Evolutionary conservation across 2,329 filamentous ascomycete species (phyloP).

Genomic region (Xylaria sp.): DNA sequence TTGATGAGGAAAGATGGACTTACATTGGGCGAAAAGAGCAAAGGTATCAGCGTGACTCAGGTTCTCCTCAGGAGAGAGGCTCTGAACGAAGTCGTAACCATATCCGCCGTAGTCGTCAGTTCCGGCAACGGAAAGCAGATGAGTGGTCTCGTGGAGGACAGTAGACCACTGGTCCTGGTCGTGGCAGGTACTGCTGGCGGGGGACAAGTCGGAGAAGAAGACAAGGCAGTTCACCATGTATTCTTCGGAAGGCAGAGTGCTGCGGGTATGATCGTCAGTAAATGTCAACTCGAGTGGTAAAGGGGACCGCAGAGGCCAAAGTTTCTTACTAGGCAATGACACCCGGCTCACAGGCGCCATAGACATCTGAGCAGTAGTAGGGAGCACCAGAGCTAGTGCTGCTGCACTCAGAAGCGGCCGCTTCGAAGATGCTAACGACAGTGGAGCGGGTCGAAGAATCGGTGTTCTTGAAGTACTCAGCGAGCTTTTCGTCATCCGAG

Average conservation of each 20-base stretch:
- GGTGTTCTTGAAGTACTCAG: constrained; percentile 66
- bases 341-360: constrained; percentile 53
- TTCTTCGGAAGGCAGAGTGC: constrained; percentile 57
- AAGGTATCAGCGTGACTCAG: constrained; percentile 68
- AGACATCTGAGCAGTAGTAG: constrained; percentile 63
- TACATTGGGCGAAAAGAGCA: constrained; percentile 51
- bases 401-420: constrained; percentile 60
- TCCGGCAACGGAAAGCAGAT: constrained; percentile 60
- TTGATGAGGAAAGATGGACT: neutral
- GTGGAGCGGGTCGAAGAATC: constrained; percentile 40
- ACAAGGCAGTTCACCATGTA: constrained; percentile 67
- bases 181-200: constrained; percentile 59
- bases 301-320: no score
- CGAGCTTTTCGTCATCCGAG: constrained; percentile 67
- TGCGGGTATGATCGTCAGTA: neutral
- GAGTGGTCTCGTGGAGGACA: constrained; percentile 68
- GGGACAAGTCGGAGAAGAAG: constrained; percentile 61
- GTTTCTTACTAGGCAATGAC: constrained; percentile 60
- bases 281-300: neutral
- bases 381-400: constrained; percentile 55
- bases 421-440: constrained; percentile 48
- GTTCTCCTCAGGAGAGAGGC: constrained; percentile 55
- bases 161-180: constrained; percentile 69
- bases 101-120: constrained; percentile 63
- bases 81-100: constrained; percentile 55